Evolutionary conservation across 306 rosid species (phyloP).

Genomic region (Glycine tomentella): DNA sequence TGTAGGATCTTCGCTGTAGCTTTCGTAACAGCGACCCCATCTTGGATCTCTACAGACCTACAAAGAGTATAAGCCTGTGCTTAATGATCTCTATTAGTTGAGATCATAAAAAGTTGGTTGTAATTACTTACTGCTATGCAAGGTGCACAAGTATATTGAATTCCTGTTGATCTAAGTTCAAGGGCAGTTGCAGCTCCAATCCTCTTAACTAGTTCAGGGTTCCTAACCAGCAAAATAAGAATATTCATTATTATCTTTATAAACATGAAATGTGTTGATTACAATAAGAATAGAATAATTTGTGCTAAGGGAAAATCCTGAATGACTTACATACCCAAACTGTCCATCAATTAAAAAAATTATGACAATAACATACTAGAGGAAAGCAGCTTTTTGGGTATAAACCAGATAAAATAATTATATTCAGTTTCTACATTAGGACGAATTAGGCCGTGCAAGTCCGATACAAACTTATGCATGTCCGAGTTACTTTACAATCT

Average conservation of each 20-base stretch:
- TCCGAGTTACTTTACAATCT: not conserved
- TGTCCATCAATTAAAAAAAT: not conserved
- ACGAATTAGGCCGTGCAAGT: not conserved
- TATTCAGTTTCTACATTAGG: conserved; percentile 6
- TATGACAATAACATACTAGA: not conserved
- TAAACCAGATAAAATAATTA: not conserved
- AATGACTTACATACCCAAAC: conserved; percentile 1
- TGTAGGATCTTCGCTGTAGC: conserved; percentile 61
- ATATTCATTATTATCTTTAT: not conserved
- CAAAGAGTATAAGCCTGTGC: not conserved
- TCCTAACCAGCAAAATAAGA: conserved; percentile 46
- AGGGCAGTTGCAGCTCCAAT: conserved; percentile 66
- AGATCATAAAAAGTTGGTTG: not conserved
- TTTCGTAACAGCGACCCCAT: conserved; percentile 67
- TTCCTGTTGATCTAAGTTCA: conserved; percentile 67
- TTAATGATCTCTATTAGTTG: not conserved
- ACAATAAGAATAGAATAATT: not conserved
- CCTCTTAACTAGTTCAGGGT: conserved; percentile 58
- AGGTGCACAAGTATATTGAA: conserved; percentile 58
- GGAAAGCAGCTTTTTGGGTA: not conserved
- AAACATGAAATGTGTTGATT: not conserved
- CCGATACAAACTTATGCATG: not conserved
- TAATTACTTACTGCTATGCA: conserved; percentile 56
- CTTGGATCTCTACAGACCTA: conserved; percentile 71
- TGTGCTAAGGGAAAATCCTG: not conserved